Conservation (phyloP, 768 basidiomycete species). For the Lanmaoa pseudosensibilis region DNA sequence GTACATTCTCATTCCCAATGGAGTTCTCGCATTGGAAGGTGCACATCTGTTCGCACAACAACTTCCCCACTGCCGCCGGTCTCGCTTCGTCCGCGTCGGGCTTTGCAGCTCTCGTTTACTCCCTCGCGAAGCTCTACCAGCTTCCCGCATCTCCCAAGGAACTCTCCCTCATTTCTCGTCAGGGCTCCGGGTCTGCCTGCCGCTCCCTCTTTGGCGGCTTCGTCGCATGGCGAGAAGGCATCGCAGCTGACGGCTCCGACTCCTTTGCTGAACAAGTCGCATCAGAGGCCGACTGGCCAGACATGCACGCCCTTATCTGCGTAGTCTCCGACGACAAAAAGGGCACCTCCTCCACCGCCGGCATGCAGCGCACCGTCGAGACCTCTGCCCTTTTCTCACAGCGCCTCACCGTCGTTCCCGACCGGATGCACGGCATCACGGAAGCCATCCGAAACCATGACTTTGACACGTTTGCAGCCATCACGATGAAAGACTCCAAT, state of each 20-base stretch:
- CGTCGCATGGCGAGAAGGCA: conserved; percentile 82
- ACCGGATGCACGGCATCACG: conserved; percentile 80
- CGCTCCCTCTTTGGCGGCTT: conserved; percentile 96
- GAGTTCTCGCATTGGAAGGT: conserved; percentile 49
- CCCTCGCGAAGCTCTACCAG: conserved; percentile 81
- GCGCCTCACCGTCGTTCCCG: conserved; percentile 88
- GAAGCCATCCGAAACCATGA: conserved; percentile 75
- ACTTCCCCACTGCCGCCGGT: conserved; percentile 98
- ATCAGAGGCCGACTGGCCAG: conserved; percentile 85
- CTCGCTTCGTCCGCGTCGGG: conserved; percentile 97
- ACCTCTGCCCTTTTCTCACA: conserved; percentile 87
- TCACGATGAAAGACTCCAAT: conserved; percentile 98
- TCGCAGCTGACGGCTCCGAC: conserved; percentile 68
- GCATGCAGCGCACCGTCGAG: conserved; percentile 97
- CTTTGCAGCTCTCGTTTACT: conserved; percentile 91
- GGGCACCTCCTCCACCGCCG: conserved; percentile 89
- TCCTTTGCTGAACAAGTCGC: conserved; percentile 88
- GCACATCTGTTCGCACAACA: conserved; percentile 94
- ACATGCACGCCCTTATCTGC: conserved; percentile 95
- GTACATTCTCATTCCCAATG: neutral
- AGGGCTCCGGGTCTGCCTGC: conserved; percentile 97
- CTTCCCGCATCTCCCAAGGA: conserved; percentile 76
- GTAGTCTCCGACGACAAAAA: conserved; percentile 97
- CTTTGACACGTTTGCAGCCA: conserved; percentile 84
- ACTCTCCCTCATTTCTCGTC: conserved; percentile 92